Evolutionary conservation across 495 filamentous ascomycete genomes (phyloP).

Genomic region (Lichina pygmaea): DNA sequence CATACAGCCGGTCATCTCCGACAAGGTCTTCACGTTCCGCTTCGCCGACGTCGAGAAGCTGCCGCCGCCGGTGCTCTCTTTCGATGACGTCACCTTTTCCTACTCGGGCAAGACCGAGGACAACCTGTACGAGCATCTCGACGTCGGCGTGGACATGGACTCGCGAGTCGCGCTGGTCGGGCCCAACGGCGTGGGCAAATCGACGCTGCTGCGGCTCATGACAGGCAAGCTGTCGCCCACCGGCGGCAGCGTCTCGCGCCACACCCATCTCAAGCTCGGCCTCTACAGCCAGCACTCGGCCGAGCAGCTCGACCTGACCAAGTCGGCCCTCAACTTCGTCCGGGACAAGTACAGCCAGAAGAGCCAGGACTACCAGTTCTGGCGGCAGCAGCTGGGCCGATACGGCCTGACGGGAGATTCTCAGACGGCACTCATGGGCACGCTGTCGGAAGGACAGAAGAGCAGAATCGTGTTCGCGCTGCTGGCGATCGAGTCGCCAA

Average conservation of each 20-base stretch:
- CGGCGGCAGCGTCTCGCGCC: slow-evolving; percentile 50
- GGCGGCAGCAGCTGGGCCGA: slow-evolving; percentile 84
- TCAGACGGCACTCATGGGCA: slow-evolving; percentile 94
- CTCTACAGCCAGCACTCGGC: slow-evolving; percentile 96
- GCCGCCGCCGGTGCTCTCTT: slow-evolving; percentile 82
- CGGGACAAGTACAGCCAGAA: slow-evolving; percentile 77
- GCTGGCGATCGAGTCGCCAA: slow-evolving; percentile 82
- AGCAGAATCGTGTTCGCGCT: slow-evolving; percentile 92
- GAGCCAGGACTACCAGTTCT: slow-evolving; percentile 96
- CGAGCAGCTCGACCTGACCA: slow-evolving; percentile 93
- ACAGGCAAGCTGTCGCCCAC: slow-evolving; percentile 85
- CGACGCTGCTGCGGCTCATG: slow-evolving; percentile 88
- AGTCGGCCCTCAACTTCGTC: slow-evolving; percentile 92
- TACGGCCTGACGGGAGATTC: slow-evolving; percentile 80
- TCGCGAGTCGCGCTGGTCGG: slow-evolving; percentile 89
- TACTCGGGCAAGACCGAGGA: slow-evolving; percentile 77
- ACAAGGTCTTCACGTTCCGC: slow-evolving; percentile 90
- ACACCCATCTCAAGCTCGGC: slow-evolving; percentile 95
- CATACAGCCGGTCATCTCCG: slow-evolving; percentile 65
- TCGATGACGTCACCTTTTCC: slow-evolving; percentile 93
- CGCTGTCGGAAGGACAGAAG: slow-evolving; percentile 92
- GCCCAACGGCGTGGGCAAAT: slow-evolving; percentile 98
- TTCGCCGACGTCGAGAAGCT: slow-evolving; percentile 98
- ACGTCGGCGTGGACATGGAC: slow-evolving; percentile 99
- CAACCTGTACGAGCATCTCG: slow-evolving; percentile 84